A percentile compares a stretch with the other conserved stretches of the same genome.
phyloP scores from a whole-genome alignment of 345 rosid genomes.

The Lepidium didymum region DNA sequence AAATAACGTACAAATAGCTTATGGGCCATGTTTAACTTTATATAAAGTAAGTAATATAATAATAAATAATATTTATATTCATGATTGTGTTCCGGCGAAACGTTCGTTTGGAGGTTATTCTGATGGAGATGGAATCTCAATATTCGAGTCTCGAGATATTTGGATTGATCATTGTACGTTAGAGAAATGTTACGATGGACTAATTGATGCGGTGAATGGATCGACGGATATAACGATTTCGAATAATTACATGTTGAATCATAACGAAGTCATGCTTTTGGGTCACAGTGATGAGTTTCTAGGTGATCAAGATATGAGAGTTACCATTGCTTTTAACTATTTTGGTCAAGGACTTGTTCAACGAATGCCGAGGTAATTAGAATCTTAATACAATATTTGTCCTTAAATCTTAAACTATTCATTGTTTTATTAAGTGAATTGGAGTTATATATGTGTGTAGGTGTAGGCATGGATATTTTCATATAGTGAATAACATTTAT shows the following conservation, averaged over 20 bases:
- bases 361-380: slow-evolving; percentile 54
- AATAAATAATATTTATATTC: slow-evolving; percentile 53
- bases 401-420: too few relatives aligned
- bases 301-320: slow-evolving; percentile 52
- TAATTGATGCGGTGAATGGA: slow-evolving; percentile 50
- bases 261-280: slow-evolving; percentile 64
- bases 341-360: slow-evolving; percentile 66
- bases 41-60: slow-evolving; percentile 50
- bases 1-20: slow-evolving; percentile 38
- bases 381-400: too few relatives aligned
- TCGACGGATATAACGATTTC: slow-evolving; percentile 64
- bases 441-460: slow-evolving; percentile 26
- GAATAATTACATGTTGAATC: slow-evolving; percentile 56
- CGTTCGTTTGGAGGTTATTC: slow-evolving; percentile 36
- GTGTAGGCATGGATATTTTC: slow-evolving; percentile 69
- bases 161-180: slow-evolving; percentile 76
- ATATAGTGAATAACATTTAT: slow-evolving; percentile 58
- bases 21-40: slow-evolving; percentile 55
- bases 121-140: slow-evolving; percentile 65
- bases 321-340: slow-evolving; percentile 62
- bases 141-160: slow-evolving; percentile 39
- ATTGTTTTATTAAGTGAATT: neutral
- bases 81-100: slow-evolving; percentile 39
- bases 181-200: slow-evolving; percentile 52
- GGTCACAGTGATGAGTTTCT: slow-evolving; percentile 59